phyloP scores from a whole-genome alignment of 2,329 filamentous ascomycete genomes.

The Botrytis sinoallii region DNA sequence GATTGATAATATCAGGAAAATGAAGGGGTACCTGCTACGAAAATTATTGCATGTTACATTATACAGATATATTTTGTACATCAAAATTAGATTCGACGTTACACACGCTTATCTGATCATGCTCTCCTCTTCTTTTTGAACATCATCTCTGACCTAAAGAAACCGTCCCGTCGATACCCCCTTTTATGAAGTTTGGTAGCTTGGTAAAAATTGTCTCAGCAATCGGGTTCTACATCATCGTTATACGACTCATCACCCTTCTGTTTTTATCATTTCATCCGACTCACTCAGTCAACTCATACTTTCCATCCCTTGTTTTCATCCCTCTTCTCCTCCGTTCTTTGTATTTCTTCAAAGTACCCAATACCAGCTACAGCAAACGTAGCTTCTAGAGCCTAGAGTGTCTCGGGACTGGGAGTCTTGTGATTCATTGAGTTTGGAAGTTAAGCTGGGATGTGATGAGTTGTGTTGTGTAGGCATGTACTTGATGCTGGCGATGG shows the following conservation, averaged over 20 bases:
- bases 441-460: neutral
- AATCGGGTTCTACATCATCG: neutral
- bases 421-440: rapidly evolving
- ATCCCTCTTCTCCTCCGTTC: no score
- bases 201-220: neutral
- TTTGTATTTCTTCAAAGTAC: no score
- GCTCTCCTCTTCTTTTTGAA: neutral
- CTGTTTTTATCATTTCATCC: no score
- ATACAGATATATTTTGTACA: neutral
- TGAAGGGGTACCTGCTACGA: no score
- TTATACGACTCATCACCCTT: neutral
- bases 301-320: neutral
- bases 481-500: neutral
- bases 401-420: neutral
- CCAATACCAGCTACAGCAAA: neutral
- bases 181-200: neutral
- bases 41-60: neutral
- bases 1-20: neutral
- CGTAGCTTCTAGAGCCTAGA: neutral
- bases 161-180: rapidly evolving
- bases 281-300: neutral
- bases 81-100: neutral
- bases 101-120: neutral
- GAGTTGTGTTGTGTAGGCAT: neutral
- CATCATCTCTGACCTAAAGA: neutral